These are phyloP conservation scores for Leavenworthia alabamica DNA, from an alignment of 345 rosid species.

Conservation along the genomic window DNA sequence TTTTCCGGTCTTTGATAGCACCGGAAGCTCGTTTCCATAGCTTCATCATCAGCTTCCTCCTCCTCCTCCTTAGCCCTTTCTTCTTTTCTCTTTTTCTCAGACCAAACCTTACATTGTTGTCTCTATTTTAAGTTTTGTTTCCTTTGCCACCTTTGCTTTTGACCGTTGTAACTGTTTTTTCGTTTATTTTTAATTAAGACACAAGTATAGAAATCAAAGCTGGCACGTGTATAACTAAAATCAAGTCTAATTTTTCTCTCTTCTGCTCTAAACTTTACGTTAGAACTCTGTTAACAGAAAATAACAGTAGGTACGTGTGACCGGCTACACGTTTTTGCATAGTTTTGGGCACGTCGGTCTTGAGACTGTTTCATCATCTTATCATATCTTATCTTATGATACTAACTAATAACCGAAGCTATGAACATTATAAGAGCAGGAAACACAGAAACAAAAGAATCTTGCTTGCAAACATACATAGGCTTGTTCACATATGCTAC, in stretches of 20 bases:
- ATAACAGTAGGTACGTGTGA: conserved; percentile 13
- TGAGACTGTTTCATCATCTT: conserved; percentile 9
- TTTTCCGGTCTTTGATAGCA: conserved; percentile 68
- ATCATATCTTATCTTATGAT: background rate
- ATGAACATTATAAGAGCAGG: conserved; percentile 37
- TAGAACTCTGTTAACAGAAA: no score
- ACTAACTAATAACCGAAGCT: background rate
- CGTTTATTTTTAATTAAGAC: conserved; percentile 15
- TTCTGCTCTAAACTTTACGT: no score
- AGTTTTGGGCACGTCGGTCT: conserved; percentile 23
- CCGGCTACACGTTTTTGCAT: conserved; percentile 13
- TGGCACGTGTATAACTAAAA: background rate
- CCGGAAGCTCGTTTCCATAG: conserved; percentile 67
- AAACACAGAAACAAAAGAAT: conserved; percentile 60
- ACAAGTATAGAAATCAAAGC: conserved; percentile 7
- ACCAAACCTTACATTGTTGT: conserved; percentile 1
- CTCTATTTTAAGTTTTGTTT: conserved; percentile 23
- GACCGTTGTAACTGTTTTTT: conserved; percentile 23
- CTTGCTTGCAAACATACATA: conserved; percentile 46
- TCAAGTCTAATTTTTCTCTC: no score
- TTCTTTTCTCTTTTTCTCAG: background rate
- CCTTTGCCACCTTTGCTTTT: conserved; percentile 10
- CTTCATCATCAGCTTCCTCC: conserved; percentile 42
- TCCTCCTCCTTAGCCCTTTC: background rate
- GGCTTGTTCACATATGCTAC: conserved; percentile 56